phyloP scores from a whole-genome alignment of 352 stramenopile species.

The Phytophthora sp. region DNA sequence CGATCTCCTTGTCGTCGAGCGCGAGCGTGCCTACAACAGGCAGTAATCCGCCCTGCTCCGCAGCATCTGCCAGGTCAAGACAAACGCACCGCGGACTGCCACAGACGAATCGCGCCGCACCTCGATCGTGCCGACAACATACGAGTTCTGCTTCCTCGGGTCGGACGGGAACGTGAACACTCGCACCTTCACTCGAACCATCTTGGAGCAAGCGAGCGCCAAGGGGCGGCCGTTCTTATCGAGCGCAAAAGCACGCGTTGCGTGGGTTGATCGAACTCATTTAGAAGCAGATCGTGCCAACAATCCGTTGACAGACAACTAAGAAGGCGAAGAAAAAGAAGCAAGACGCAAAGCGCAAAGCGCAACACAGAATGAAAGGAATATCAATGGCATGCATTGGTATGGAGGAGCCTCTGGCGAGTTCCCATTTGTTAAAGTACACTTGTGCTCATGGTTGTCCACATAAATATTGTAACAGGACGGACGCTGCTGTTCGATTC shows the following conservation, averaged over 20 bases:
- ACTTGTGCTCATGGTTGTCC: slow-evolving; percentile 28
- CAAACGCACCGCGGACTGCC: not conserved
- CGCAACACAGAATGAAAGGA: not conserved
- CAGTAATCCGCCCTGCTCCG: slow-evolving; percentile 53
- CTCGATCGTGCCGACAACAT: slow-evolving; percentile 73
- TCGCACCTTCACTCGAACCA: slow-evolving; percentile 64
- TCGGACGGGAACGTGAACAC: slow-evolving; percentile 82
- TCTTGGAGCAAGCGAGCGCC: not conserved
- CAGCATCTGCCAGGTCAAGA: not conserved
- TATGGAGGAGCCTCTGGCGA: slow-evolving; percentile 17
- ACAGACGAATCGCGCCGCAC: slow-evolving; percentile 15
- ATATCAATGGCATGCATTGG: slow-evolving; percentile 20
- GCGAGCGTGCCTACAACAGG: slow-evolving; percentile 70
- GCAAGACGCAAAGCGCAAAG: not conserved
- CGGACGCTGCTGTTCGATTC: not conserved
- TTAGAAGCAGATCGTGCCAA: too few relatives aligned
- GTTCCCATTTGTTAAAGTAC: slow-evolving; percentile 26
- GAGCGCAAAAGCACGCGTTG: not conserved
- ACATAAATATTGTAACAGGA: slow-evolving; percentile 42
- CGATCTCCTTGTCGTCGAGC: slow-evolving; percentile 63
- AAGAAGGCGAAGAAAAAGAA: not conserved
- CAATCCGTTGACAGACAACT: too few relatives aligned
- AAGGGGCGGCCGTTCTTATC: not conserved
- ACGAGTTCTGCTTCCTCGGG: slow-evolving; percentile 75
- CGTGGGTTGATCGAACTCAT: too few relatives aligned